Conservation (phyloP, 2,329 filamentous ascomycete species). For the Claviceps sp. region DNA sequence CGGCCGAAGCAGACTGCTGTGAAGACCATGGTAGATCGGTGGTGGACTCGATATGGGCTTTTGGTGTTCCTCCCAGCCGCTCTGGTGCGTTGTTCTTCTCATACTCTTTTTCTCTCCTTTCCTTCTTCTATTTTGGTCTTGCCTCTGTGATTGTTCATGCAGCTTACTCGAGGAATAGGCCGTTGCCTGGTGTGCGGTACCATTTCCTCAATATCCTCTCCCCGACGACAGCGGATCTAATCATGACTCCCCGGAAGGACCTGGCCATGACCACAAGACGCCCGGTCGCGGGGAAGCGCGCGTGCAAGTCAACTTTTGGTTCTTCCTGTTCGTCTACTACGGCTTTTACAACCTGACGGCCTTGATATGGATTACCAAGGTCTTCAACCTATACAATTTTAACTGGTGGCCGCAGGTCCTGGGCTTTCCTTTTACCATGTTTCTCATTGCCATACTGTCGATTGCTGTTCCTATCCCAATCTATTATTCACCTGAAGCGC, state of each 20-base stretch:
- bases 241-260: conserved; percentile 10
- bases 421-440: conserved; percentile 51
- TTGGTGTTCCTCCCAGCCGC: conserved; percentile 47
- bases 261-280: conserved; percentile 19
- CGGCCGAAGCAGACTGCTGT: conserved; percentile 46
- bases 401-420: conserved; percentile 58
- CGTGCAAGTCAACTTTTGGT: conserved; percentile 58
- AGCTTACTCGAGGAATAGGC: conserved; percentile 25
- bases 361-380: conserved; percentile 57
- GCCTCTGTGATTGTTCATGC: background rate
- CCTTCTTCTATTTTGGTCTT: background rate
- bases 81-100: conserved; percentile 30
- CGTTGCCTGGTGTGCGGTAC: conserved; percentile 51
- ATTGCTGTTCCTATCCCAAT: conserved; percentile 45
- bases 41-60: conserved; percentile 50
- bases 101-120: background rate
- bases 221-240: conserved; percentile 23
- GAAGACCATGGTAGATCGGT: conserved; percentile 42
- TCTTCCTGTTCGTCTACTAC: conserved; percentile 58
- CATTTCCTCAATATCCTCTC: conserved; percentile 50
- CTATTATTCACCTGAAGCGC: conserved; percentile 39
- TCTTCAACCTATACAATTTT: conserved; percentile 57
- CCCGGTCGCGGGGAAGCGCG: conserved; percentile 51
- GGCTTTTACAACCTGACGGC: conserved; percentile 55
- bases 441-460: conserved; percentile 46